These are phyloP conservation scores for Colletotrichum phormii DNA, from an alignment of 2,329 filamentous ascomycete species.

Conservation along the genomic window DNA sequence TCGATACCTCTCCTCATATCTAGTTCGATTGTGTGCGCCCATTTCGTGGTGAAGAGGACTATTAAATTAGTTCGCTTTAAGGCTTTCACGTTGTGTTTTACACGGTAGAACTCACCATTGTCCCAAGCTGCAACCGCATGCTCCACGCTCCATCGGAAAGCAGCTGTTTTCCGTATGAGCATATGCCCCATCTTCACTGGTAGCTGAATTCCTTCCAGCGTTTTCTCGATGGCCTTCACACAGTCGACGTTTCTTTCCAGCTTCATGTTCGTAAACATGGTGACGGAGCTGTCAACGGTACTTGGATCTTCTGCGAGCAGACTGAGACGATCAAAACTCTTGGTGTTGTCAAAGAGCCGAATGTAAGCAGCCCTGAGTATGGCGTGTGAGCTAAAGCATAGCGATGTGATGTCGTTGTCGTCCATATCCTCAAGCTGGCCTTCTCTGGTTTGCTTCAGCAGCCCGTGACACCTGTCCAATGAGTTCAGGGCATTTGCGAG, in stretches of 20 bases:
- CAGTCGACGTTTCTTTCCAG: not conserved
- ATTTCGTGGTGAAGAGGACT: not conserved
- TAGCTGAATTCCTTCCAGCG: not conserved
- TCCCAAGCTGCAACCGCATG: not conserved
- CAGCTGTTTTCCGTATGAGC: conserved; percentile 2
- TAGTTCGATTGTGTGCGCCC: not conserved
- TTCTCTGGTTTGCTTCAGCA: not conserved
- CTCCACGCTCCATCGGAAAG: conserved; percentile 16
- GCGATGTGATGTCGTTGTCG: not conserved
- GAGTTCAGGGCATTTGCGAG: not conserved
- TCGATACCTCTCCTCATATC: not conserved
- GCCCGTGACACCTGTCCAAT: not conserved
- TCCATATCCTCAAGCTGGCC: not conserved
- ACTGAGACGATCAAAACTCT: not conserved
- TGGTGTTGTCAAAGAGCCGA: not conserved
- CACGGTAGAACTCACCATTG: not conserved
- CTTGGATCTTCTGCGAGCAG: not conserved
- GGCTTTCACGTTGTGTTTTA: not conserved
- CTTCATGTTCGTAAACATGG: not conserved
- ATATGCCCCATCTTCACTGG: not conserved
- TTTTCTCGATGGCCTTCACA: not conserved
- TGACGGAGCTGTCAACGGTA: not conserved
- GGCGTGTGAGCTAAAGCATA: not conserved
- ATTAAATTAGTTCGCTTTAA: not conserved
- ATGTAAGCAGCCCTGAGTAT: not conserved